These are phyloP conservation scores for Brasenia schreberi DNA, from an alignment of 164 flowering plant species.

Conservation along the genomic window DNA sequence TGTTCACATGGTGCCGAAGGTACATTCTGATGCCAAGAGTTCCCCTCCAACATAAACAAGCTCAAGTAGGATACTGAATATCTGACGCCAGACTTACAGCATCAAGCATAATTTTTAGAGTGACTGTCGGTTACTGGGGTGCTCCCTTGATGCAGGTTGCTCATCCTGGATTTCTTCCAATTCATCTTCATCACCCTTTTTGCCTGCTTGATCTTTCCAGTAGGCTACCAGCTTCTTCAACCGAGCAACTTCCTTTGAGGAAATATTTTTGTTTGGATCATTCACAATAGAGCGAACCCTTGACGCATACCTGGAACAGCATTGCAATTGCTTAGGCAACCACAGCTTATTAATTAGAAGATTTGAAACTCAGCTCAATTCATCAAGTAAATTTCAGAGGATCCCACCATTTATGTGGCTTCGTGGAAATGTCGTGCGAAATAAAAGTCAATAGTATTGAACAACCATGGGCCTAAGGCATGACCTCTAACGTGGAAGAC, in stretches of 20 bases:
- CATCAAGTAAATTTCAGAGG: too few relatives aligned
- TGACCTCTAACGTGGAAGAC: too few relatives aligned
- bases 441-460: too few relatives aligned
- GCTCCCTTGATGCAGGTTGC: conserved; percentile 9
- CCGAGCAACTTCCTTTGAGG: conserved; percentile 88
- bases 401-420: too few relatives aligned
- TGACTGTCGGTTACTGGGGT: not conserved
- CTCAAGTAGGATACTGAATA: not conserved
- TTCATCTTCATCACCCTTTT: conserved; percentile 68
- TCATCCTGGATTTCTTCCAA: conserved; percentile 83
- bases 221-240: conserved; percentile 74
- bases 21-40: not conserved
- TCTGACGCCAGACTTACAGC: not conserved
- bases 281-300: conserved; percentile 91
- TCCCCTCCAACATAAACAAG: not conserved
- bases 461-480: too few relatives aligned
- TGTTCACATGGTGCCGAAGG: not conserved
- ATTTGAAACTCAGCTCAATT: too few relatives aligned
- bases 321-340: not conserved
- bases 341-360: too few relatives aligned
- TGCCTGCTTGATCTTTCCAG: conserved; percentile 98
- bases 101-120: not conserved
- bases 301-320: conserved; percentile 75
- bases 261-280: conserved; percentile 90
- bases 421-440: too few relatives aligned